phyloP scores from a whole-genome alignment of 768 basidiomycete species.

The Mrakia frigida region DNA sequence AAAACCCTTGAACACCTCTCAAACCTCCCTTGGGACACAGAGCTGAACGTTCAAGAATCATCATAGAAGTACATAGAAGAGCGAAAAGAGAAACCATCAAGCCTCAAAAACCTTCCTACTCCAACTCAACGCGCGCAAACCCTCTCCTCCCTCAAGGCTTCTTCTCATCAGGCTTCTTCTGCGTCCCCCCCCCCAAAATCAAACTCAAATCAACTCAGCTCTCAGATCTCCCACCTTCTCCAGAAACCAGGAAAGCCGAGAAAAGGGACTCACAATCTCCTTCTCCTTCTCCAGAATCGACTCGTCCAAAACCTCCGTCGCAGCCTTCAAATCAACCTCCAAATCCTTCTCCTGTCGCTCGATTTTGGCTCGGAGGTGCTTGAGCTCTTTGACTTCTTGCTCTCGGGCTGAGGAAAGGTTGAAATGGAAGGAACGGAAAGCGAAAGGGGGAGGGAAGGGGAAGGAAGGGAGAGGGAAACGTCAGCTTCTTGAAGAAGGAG shows the following conservation, averaged over 20 bases:
- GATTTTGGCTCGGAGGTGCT: not conserved
- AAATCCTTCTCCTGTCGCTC: not conserved
- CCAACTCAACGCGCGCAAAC: no score
- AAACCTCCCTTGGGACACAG: no score
- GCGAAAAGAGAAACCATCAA: no score
- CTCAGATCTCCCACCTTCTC: not conserved
- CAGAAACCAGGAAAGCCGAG: not conserved
- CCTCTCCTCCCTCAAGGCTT: no score
- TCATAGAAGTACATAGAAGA: no score
- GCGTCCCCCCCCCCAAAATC: no score
- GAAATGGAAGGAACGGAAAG: not conserved
- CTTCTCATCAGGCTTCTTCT: no score
- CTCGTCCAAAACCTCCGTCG: not conserved
- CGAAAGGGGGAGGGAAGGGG: not conserved
- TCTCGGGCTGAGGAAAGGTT: not conserved
- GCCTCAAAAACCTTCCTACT: no score
- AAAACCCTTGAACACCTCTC: no score
- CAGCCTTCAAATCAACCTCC: not conserved
- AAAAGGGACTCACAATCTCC: not conserved
- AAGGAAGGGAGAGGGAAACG: no score
- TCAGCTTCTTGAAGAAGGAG: not conserved
- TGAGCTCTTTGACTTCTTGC: not conserved
- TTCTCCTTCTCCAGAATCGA: not conserved
- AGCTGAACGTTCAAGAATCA: no score
- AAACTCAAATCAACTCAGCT: not conserved